Conservation (phyloP, 768 basidiomycete species). For the Lentinula guzmanii region DNA sequence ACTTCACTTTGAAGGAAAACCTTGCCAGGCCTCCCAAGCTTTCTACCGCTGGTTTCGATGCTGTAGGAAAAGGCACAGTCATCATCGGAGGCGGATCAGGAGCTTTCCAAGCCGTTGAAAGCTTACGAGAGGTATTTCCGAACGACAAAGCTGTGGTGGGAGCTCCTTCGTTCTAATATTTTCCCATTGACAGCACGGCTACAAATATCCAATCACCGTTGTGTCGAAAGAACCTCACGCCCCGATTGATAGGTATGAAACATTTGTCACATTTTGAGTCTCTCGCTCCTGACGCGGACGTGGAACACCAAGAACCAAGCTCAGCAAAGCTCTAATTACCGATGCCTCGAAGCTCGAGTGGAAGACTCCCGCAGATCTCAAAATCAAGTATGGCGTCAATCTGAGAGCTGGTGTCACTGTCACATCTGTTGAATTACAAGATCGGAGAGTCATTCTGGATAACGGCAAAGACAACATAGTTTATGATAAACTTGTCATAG, state of each 20-base stretch:
- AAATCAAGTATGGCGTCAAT: constrained; percentile 66
- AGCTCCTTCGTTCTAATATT: background rate
- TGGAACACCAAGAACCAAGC: constrained; percentile 56
- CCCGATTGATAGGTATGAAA: constrained; percentile 73
- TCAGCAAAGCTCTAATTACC: constrained; percentile 80
- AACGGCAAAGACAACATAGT: constrained; percentile 49
- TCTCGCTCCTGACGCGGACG: constrained; percentile 3
- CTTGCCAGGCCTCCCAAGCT: constrained; percentile 57
- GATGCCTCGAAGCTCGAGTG: constrained; percentile 76
- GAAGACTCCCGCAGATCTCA: constrained; percentile 65
- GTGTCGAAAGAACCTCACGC: constrained; percentile 73
- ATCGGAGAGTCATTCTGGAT: constrained; percentile 59
- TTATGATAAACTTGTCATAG: constrained; percentile 78
- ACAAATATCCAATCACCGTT: constrained; percentile 68
- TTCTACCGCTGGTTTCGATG: constrained; percentile 37
- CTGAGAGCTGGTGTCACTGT: constrained; percentile 62
- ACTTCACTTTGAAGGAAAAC: constrained; percentile 60
- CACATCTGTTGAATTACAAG: constrained; percentile 57
- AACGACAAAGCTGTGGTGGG: background rate
- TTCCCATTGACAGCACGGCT: constrained; percentile 54
- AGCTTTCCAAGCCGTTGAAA: constrained; percentile 71
- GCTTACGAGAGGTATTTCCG: constrained; percentile 64
- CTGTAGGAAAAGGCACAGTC: constrained; percentile 61
- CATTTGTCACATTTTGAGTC: background rate
- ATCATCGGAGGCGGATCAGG: constrained; percentile 86